A percentile compares a stretch with the other conserved stretches of the same genome.
Conservation (phyloP, 129 eudicot species). For the Flaveria trinervia region DNA sequence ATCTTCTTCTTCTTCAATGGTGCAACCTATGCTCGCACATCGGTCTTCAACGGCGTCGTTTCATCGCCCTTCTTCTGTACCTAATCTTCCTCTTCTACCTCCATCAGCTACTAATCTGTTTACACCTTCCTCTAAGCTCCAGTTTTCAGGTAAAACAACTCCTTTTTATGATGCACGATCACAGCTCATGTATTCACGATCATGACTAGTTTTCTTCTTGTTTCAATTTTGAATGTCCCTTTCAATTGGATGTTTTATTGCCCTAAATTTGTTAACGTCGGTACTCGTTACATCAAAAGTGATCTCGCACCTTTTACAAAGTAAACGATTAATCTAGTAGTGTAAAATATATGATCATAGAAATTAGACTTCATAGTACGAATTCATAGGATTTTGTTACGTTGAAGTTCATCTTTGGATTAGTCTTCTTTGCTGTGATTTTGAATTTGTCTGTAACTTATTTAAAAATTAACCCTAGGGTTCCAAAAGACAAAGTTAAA, state of each 20-base stretch:
- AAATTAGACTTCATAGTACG: slow-evolving; percentile 1
- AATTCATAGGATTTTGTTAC: neutral
- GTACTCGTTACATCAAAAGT: neutral
- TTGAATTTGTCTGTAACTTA: neutral
- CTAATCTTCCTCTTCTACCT: slow-evolving; percentile 20
- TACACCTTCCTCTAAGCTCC: slow-evolving; percentile 26
- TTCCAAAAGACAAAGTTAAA: neutral
- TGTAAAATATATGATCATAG: slow-evolving; percentile 11
- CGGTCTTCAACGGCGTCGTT: slow-evolving; percentile 27
- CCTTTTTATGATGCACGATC: neutral
- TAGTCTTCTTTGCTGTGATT: neutral
- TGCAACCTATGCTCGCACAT: slow-evolving; percentile 16
- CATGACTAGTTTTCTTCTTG: neutral
- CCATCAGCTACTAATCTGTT: slow-evolving; percentile 12
- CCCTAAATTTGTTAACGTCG: slow-evolving; percentile 20
- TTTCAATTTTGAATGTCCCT: slow-evolving; percentile 12
- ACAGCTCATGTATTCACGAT: neutral
- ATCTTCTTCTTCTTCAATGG: slow-evolving; percentile 20
- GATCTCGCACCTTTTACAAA: slow-evolving; percentile 10
- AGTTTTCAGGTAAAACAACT: slow-evolving; percentile 29
- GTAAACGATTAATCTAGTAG: neutral
- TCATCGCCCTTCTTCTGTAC: slow-evolving; percentile 19
- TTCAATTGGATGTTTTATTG: slow-evolving; percentile 14
- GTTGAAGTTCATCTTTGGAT: no score
- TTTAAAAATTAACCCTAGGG: neutral